Conservation (phyloP, 192 early-diverging fungal genomes). For the Tieghemiomyces parasiticus region DNA sequence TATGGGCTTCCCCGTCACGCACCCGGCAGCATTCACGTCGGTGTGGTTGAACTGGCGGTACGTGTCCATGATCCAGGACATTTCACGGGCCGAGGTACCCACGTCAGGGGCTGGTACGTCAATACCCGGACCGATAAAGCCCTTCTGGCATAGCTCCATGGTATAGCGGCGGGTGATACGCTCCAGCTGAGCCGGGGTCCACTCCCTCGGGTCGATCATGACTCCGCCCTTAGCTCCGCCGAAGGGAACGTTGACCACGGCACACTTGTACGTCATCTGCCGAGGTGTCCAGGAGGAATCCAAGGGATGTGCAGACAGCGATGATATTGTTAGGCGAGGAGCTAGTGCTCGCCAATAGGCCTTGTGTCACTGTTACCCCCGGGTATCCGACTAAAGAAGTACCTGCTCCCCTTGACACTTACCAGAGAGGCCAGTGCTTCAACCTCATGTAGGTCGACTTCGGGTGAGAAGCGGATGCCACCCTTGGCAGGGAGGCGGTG, state of each 20-base stretch:
- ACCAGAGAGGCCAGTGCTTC: constrained; percentile 57
- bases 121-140: constrained; percentile 67
- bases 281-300: no score
- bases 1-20: constrained; percentile 72
- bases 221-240: constrained; percentile 70
- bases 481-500: constrained; percentile 68
- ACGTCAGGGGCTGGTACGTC: constrained; percentile 78
- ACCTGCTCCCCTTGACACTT: neutral
- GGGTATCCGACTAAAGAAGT: neutral
- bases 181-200: constrained; percentile 53
- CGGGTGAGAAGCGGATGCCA: constrained; percentile 64
- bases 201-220: constrained; percentile 64
- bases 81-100: constrained; percentile 63
- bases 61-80: constrained; percentile 80
- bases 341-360: no score
- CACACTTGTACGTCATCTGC: constrained; percentile 75
- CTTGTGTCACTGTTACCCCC: no score
- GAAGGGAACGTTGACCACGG: constrained; percentile 74
- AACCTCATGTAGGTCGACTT: constrained; percentile 69
- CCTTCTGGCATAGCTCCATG: constrained; percentile 71
- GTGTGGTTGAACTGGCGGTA: constrained; percentile 68
- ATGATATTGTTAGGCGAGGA: no score
- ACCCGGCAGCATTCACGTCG: constrained; percentile 67
- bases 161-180: constrained; percentile 71
- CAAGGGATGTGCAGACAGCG: no score